These are phyloP conservation scores for Rhododendron henanense DNA, from an alignment of 148 eudicot species.

Conservation along the genomic window DNA sequence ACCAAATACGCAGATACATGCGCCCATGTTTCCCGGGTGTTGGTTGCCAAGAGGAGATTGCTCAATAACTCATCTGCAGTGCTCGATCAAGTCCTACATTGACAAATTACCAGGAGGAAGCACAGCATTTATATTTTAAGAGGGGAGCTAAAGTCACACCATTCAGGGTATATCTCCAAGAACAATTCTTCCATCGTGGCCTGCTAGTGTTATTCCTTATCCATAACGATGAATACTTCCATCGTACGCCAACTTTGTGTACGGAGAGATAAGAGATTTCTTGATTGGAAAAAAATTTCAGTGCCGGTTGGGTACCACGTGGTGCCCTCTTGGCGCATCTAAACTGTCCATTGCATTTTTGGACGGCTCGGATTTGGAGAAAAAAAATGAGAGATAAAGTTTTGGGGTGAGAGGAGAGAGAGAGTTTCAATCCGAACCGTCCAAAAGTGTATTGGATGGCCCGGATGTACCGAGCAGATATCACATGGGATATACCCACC, in stretches of 20 bases:
- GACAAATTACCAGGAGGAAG: neutral
- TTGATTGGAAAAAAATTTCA: no score
- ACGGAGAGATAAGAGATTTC: neutral
- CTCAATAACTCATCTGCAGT: conserved; percentile 9
- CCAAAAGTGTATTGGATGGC: no score
- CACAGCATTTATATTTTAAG: neutral
- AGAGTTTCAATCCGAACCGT: no score
- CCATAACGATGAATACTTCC: neutral
- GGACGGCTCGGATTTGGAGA: no score
- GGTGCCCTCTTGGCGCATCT: no score
- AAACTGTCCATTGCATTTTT: no score
- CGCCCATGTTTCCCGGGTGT: neutral
- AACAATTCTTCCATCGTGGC: neutral
- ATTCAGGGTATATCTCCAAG: neutral
- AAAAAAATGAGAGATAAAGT: no score
- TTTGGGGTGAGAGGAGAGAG: no score
- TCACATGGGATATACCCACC: no score
- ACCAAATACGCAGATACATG: neutral
- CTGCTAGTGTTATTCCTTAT: conserved; percentile 3
- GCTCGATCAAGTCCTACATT: neutral
- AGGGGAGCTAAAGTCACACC: neutral
- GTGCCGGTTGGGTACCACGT: no score
- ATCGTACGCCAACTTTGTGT: neutral
- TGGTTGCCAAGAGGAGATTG: conserved; percentile 8
- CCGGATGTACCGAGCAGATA: no score